Evolutionary conservation across 2,329 filamentous ascomycete genomes (phyloP).

Genomic region (Diaporthe eres): DNA sequence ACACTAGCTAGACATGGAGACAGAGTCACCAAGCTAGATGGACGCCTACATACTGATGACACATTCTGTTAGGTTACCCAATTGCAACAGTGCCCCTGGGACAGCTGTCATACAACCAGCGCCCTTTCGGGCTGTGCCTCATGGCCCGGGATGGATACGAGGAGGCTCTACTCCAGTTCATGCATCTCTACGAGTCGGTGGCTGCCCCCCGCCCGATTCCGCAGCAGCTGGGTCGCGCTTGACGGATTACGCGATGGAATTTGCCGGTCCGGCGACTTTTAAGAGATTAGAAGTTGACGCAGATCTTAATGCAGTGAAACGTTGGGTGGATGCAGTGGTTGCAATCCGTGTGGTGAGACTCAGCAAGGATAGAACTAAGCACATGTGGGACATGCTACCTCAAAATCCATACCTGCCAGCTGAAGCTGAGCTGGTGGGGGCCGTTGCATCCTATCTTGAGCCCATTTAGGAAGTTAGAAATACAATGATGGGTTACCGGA

Average conservation of each 20-base stretch:
- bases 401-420: not conserved
- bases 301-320: not conserved
- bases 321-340: not conserved
- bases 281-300: not conserved
- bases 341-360: too few species aligned
- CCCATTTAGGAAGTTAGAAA: not conserved
- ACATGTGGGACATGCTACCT: not conserved
- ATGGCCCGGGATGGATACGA: not conserved
- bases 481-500: not conserved
- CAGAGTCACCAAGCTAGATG: not conserved
- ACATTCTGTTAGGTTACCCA: not conserved
- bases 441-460: not conserved
- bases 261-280: not conserved
- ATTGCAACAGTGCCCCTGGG: conserved; percentile 12
- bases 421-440: not conserved
- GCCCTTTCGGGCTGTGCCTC: not conserved
- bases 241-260: not conserved
- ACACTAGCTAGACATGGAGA: not conserved
- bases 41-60: not conserved
- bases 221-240: not conserved
- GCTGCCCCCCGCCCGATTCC: not conserved
- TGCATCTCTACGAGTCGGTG: conserved; percentile 10
- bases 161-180: not conserved
- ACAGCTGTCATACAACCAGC: not conserved
- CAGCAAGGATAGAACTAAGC: too few species aligned